Conservation (phyloP, 2,329 filamentous ascomycete species). For the Cephalotrichum gorgonifer region DNA sequence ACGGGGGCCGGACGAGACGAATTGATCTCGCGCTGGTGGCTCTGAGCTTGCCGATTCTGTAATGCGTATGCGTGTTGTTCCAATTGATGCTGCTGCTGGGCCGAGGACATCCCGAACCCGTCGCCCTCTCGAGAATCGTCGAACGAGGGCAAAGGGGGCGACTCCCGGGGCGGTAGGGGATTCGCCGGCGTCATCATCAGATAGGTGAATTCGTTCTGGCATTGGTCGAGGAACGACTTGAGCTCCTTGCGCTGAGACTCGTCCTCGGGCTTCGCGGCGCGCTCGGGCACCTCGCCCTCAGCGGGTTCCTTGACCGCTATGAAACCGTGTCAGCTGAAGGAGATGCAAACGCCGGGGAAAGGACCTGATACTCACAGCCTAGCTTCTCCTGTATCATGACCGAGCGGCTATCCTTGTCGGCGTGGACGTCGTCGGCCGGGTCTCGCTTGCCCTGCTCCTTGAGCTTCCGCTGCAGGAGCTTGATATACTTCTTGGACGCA, state of each 20-base stretch:
- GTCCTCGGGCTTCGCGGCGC: conserved; percentile 34
- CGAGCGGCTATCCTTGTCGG: conserved; percentile 37
- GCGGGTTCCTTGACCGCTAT: neutral
- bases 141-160: conserved; percentile 44
- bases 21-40: conserved; percentile 3
- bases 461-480: conserved; percentile 79
- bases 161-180: conserved; percentile 53
- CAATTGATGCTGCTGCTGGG: conserved; percentile 28
- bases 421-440: conserved; percentile 28
- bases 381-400: conserved; percentile 47
- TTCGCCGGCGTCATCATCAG: conserved; percentile 59
- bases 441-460: conserved; percentile 47
- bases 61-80: conserved; percentile 21
- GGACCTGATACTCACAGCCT: conserved; percentile 28
- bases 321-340: neutral
- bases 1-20: conserved; percentile 7
- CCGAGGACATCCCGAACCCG: conserved; percentile 28
- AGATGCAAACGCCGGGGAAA: neutral
- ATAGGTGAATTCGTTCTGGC: conserved; percentile 56
- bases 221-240: conserved; percentile 53
- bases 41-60: conserved; percentile 23
- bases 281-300: conserved; percentile 5
- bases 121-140: conserved; percentile 37
- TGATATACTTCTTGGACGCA: conserved; percentile 80
- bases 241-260: conserved; percentile 41